These are phyloP conservation scores for Claviceps humidiphila DNA, from an alignment of 2,329 filamentous ascomycete genomes.

Conservation along the genomic window DNA sequence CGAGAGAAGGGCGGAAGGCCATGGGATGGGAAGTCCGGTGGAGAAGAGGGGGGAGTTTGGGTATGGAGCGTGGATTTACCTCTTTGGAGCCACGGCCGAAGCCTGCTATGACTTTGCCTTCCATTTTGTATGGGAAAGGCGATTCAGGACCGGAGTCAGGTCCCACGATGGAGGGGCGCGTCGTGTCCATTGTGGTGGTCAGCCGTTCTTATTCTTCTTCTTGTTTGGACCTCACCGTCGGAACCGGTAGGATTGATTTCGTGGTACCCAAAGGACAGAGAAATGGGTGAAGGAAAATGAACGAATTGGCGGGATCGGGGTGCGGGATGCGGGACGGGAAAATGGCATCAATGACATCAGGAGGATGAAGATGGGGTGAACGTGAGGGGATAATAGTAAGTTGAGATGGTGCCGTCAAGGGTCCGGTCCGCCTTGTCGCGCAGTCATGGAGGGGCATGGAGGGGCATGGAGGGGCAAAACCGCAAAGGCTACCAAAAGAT, in stretches of 20 bases:
- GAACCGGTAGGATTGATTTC: too few relatives aligned
- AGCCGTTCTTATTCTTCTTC: not conserved
- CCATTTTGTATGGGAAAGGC: slow-evolving; percentile 74
- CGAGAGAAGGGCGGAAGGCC: too few relatives aligned
- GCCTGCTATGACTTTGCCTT: slow-evolving; percentile 78
- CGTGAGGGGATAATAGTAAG: not conserved
- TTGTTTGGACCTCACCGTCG: not conserved
- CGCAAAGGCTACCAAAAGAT: too few relatives aligned
- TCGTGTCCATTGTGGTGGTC: not conserved
- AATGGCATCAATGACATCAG: not conserved
- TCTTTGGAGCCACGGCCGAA: slow-evolving; percentile 92
- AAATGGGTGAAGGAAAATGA: too few relatives aligned
- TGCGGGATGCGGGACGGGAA: too few relatives aligned
- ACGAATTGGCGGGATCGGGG: too few relatives aligned
- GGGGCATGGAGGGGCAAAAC: not conserved
- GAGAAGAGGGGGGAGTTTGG: slow-evolving; percentile 11
- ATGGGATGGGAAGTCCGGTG: too few relatives aligned
- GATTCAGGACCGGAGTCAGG: slow-evolving; percentile 56
- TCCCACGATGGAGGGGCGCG: slow-evolving; percentile 59
- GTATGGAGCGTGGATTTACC: slow-evolving; percentile 27
- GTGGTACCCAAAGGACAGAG: too few relatives aligned
- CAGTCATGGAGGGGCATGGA: not conserved
- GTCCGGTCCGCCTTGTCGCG: not conserved
- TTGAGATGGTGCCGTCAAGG: not conserved
- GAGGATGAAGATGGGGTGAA: not conserved